Conservation (phyloP, 2,329 filamentous ascomycete genomes). For the Trichoderma citrinoviride region DNA sequence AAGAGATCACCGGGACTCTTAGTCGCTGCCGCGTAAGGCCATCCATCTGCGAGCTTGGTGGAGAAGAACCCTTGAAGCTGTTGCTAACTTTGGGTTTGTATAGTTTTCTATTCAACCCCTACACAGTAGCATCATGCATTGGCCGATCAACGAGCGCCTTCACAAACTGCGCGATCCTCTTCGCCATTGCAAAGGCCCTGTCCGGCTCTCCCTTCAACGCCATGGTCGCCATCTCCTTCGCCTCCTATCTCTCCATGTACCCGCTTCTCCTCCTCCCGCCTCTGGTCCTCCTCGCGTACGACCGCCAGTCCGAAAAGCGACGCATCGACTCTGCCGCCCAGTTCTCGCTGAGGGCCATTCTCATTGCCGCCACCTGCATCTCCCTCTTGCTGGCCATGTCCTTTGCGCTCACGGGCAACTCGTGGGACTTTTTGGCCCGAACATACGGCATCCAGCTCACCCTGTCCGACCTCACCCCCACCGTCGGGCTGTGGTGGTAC, state of each 20-base stretch:
- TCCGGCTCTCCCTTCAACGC: conserved; percentile 69
- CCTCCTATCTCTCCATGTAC: conserved; percentile 89
- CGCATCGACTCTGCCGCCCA: conserved; percentile 36
- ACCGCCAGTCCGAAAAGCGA: conserved; percentile 49
- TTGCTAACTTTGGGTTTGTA: conserved; percentile 7
- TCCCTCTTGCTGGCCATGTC: conserved; percentile 67
- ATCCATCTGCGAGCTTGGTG: neutral
- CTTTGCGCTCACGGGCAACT: conserved; percentile 67
- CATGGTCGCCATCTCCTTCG: conserved; percentile 81
- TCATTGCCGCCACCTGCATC: conserved; percentile 54
- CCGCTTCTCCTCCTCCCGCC: conserved; percentile 84
- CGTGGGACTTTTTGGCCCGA: conserved; percentile 82
- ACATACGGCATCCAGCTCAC: conserved; percentile 93
- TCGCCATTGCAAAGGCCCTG: conserved; percentile 78
- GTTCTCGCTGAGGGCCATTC: conserved; percentile 56
- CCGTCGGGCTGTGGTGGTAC: conserved; percentile 98
- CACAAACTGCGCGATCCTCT: conserved; percentile 82
- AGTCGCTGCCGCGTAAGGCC: conserved; percentile 71
- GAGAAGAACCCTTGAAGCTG: neutral
- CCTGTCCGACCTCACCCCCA: conserved; percentile 88
- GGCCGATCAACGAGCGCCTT: conserved; percentile 87
- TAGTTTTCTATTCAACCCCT: conserved; percentile 92
- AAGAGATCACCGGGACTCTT: conserved; percentile 72
- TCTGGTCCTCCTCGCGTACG: conserved; percentile 75
- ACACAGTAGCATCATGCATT: conserved; percentile 86